Evolutionary conservation across 2,329 filamentous ascomycete genomes (phyloP), one percentile per base, ranked within the genome.

Genomic region (Pestalotiopsis sp.): DNA sequence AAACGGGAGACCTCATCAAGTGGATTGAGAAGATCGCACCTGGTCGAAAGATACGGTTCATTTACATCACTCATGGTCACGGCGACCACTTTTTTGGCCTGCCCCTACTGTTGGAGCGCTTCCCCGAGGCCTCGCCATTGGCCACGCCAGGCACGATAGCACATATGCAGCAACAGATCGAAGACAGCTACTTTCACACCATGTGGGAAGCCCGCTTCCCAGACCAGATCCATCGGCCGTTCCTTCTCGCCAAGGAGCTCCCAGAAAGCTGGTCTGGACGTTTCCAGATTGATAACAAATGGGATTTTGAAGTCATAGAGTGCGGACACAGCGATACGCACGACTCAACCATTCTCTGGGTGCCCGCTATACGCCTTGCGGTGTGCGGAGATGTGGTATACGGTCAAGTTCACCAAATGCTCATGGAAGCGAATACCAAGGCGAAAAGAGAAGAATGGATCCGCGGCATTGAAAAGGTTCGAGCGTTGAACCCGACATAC

Each of bases 1-100:
- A 82, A 69, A 77, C 75, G 3, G 68, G 75, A 6, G 75, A 72
- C 0, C 72, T 83, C 4, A 75, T 73, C 3, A 67, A 73, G 14
- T 84, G 80, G 80, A 80, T 83, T 68, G 73, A 79, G n/a, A 68
- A 68, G 0, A 77, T 75, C 2, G 73, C 77, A 3, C 74, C 75
- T 0, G 69, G 67, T 20, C 76, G 75, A 20, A 73, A 72, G 3
- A 72, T 83, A 0, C 70, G 69, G 3, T 78, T 78, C 45, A 79
- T 83, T 38, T 83, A 82, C 72, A 78, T 82, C 65, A 83, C 81
- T 0, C 81, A 83, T 62, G 79, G 79, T n/a, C 81, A 83, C 64
- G 80, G 75, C 17, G 81, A 83, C 70, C 81, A 84, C 70, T 83
- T 75, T 69, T 79, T 82, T 65, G 79, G 79, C 59, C 68, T 78